These are phyloP conservation scores for Ganoderma sinense DNA, from an alignment of 1,284 basidiomycete genomes.

Conservation along the genomic window DNA sequence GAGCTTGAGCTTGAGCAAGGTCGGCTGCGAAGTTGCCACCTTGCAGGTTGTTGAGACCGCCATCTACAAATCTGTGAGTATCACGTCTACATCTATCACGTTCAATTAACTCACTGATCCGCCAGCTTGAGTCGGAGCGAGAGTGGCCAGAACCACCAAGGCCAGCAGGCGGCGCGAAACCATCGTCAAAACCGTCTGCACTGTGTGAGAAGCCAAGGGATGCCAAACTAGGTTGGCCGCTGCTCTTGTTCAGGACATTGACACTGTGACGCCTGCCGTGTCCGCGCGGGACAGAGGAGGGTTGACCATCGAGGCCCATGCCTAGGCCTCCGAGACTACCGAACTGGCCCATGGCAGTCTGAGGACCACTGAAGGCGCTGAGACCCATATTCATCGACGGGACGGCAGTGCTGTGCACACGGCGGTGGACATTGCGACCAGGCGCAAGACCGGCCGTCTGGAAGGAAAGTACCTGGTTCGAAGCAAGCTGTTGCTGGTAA, in stretches of 20 bases:
- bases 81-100: slow-evolving; percentile 21
- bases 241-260: slow-evolving; percentile 85
- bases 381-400: slow-evolving; percentile 54
- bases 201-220: slow-evolving; percentile 64
- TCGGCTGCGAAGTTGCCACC: slow-evolving; percentile 76
- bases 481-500: slow-evolving; percentile 86
- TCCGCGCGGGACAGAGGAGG: slow-evolving; percentile 74
- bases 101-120: slow-evolving; percentile 70
- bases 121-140: slow-evolving; percentile 87
- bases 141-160: slow-evolving; percentile 78
- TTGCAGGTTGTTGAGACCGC: slow-evolving; percentile 75
- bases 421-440: slow-evolving; percentile 76
- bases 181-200: slow-evolving; percentile 80
- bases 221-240: slow-evolving; percentile 52
- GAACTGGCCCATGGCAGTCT: slow-evolving; percentile 75
- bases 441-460: slow-evolving; percentile 75
- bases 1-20: slow-evolving; percentile 94
- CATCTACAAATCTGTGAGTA: slow-evolving; percentile 53
- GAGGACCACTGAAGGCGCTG: slow-evolving; percentile 53
- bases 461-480: slow-evolving; percentile 71
- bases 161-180: slow-evolving; percentile 63
- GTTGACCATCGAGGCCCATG: slow-evolving; percentile 70
- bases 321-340: slow-evolving; percentile 62
- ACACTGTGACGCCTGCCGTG: slow-evolving; percentile 95
- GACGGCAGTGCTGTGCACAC: slow-evolving; percentile 88